phyloP scores from a whole-genome alignment of 768 basidiomycete genomes.

The Collybia nuda region DNA sequence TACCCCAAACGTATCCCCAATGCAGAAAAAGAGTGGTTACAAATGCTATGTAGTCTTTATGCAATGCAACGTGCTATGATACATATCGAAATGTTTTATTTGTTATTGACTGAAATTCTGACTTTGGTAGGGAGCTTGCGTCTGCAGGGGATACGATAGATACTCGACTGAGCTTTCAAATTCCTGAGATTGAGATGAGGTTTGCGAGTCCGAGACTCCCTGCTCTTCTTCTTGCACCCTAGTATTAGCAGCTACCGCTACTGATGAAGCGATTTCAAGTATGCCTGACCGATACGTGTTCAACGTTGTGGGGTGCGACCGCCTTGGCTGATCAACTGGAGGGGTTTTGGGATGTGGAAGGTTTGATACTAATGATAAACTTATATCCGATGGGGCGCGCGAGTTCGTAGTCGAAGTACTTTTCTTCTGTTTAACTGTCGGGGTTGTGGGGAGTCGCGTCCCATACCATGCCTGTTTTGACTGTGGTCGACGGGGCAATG shows the following conservation, averaged over 20 bases:
- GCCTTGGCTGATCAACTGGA: neutral
- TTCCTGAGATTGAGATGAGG: conserved; percentile 12
- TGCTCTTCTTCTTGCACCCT: neutral
- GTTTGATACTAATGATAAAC: neutral
- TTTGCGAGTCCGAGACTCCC: conserved; percentile 3
- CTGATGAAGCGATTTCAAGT: conserved; percentile 17
- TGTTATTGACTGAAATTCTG: conserved; percentile 35
- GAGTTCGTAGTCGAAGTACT: neutral
- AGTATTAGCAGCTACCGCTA: neutral
- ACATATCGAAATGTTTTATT: too few species aligned
- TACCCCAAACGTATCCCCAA: too few species aligned
- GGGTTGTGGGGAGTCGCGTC: conserved; percentile 9
- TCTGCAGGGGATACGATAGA: conserved; percentile 41
- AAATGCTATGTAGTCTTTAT: too few species aligned
- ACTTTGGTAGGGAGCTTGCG: conserved; percentile 56
- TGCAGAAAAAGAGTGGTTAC: too few species aligned
- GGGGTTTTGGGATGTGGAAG: neutral
- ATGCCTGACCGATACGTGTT: conserved; percentile 25
- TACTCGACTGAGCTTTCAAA: conserved; percentile 18
- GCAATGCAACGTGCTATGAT: neutral
- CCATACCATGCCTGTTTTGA: conserved; percentile 34
- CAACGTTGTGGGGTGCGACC: neutral
- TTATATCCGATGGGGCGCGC: neutral
- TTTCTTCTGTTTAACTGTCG: neutral
- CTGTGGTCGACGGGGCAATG: conserved; percentile 9